phyloP scores from a whole-genome alignment of 2,329 filamentous ascomycete genomes.

The Fusarium chlamydosporum region DNA sequence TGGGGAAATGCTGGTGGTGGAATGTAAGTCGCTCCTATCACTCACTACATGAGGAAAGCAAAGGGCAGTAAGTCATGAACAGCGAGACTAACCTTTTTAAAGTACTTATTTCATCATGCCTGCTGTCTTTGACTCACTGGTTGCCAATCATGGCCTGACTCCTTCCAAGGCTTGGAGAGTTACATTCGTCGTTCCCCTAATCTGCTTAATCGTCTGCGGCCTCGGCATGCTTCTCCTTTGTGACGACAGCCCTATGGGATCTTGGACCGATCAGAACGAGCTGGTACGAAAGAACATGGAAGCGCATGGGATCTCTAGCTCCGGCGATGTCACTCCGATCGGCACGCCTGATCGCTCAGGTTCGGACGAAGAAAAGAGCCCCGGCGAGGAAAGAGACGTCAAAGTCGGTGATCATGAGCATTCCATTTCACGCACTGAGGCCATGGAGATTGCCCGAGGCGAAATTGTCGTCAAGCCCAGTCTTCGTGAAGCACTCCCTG shows the following conservation, averaged over 20 bases:
- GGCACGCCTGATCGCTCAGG: constrained; percentile 58
- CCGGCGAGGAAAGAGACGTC: constrained; percentile 55
- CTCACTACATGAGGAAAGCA: neutral
- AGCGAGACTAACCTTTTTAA: constrained; percentile 9
- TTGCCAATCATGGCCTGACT: constrained; percentile 69
- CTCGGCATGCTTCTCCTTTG: constrained; percentile 79
- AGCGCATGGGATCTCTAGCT: constrained; percentile 59
- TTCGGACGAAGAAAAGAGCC: constrained; percentile 55
- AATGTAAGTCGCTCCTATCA: constrained; percentile 59
- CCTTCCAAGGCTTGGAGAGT: constrained; percentile 84
- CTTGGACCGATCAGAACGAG: constrained; percentile 80
- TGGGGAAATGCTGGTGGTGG: constrained; percentile 91
- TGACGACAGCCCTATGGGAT: constrained; percentile 85
- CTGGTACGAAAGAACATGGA: constrained; percentile 68
- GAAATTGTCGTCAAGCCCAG: constrained; percentile 71
- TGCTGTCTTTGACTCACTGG: constrained; percentile 84
- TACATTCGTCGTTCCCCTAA: constrained; percentile 85
- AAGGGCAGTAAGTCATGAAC: neutral
- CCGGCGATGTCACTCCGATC: constrained; percentile 65
- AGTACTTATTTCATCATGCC: constrained; percentile 93
- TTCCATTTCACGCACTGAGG: constrained; percentile 64
- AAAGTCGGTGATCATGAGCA: constrained; percentile 61
- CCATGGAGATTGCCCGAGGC: constrained; percentile 67
- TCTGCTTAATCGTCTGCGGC: constrained; percentile 77
- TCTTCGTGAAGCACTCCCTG: constrained; percentile 60